Conservation (phyloP, 1,284 basidiomycete species). For the Takashimella tepidaria region DNA sequence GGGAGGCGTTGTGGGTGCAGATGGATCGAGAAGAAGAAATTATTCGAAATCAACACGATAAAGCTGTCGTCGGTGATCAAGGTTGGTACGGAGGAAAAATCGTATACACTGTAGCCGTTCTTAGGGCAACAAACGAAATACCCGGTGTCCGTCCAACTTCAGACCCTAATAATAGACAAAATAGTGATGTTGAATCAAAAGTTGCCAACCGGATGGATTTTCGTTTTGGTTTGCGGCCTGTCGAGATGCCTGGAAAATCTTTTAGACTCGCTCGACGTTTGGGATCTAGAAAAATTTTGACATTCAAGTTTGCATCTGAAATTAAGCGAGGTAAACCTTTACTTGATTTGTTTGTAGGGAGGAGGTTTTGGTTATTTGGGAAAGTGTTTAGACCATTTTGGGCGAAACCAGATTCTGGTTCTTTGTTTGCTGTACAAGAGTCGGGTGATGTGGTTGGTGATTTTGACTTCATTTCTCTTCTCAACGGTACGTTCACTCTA, state of each 20-base stretch:
- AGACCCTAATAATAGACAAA: background rate
- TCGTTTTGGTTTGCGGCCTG: conserved; percentile 13
- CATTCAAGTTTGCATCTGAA: conserved; percentile 19
- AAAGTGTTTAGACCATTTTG: conserved; percentile 28
- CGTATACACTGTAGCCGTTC: conserved; percentile 13
- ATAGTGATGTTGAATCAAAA: background rate
- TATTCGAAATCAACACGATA: conserved; percentile 11
- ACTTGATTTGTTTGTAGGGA: conserved; percentile 25
- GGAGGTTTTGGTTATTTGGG: conserved; percentile 28
- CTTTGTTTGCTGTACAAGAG: background rate
- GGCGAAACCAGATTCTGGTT: background rate
- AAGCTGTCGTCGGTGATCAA: conserved; percentile 15
- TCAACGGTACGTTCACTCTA: conserved; percentile 20
- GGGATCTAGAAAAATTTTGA: conserved; percentile 31
- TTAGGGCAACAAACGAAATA: background rate
- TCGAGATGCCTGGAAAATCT: conserved; percentile 32
- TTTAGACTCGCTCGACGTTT: conserved; percentile 31
- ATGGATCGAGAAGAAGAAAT: conserved; percentile 27
- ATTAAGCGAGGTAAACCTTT: conserved; percentile 1
- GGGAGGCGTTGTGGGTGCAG: conserved; percentile 11
- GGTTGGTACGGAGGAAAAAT: conserved; percentile 34
- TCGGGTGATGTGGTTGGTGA: background rate
- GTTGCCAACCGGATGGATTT: conserved; percentile 3
- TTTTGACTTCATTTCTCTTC: conserved; percentile 11
- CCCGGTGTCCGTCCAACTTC: background rate